Conservation (phyloP, 192 early-diverging fungal genomes). For the Gaertneriomyces semiglobifer region DNA sequence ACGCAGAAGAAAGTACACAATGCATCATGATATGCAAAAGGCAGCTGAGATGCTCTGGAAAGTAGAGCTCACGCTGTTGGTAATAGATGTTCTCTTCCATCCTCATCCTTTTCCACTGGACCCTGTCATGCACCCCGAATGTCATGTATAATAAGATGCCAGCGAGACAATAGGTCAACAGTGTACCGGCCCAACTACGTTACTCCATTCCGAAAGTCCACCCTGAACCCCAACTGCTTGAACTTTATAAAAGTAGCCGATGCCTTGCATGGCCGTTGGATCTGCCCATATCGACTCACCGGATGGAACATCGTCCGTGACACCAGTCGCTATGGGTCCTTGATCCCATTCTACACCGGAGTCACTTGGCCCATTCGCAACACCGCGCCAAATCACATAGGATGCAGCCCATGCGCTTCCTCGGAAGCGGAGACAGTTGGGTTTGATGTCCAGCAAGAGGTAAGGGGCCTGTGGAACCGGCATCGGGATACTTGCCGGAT, state of each 20-base stretch:
- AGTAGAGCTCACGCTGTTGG: too few species aligned
- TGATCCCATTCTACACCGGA: not conserved
- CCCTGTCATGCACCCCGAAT: too few species aligned
- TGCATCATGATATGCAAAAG: too few species aligned
- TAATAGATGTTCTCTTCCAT: too few species aligned
- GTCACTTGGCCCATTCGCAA: not conserved
- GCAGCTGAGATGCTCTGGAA: too few species aligned
- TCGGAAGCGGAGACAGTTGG: constrained; percentile 7
- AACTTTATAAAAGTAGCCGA: constrained; percentile 13
- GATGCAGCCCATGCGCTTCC: constrained; percentile 23
- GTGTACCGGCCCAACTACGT: constrained; percentile 18
- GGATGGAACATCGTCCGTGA: constrained; percentile 11
- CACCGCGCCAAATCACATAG: constrained; percentile 16
- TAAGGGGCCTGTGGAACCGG: constrained; percentile 11
- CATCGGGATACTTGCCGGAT: not conserved
- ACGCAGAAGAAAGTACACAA: too few species aligned
- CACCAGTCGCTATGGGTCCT: constrained; percentile 6
- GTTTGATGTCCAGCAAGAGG: constrained; percentile 11
- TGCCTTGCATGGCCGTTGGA: constrained; percentile 7
- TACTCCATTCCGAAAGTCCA: not conserved
- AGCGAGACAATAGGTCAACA: too few species aligned
- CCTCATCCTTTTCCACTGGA: too few species aligned
- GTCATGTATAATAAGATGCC: too few species aligned
- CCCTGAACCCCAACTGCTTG: constrained; percentile 28
- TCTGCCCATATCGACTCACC: constrained; percentile 23